A percentile compares a stretch with the other conserved stretches of the same genome.
Evolutionary conservation across 2,329 filamentous ascomycete species (phyloP).

Genomic region (Pleomassaria siparia): DNA sequence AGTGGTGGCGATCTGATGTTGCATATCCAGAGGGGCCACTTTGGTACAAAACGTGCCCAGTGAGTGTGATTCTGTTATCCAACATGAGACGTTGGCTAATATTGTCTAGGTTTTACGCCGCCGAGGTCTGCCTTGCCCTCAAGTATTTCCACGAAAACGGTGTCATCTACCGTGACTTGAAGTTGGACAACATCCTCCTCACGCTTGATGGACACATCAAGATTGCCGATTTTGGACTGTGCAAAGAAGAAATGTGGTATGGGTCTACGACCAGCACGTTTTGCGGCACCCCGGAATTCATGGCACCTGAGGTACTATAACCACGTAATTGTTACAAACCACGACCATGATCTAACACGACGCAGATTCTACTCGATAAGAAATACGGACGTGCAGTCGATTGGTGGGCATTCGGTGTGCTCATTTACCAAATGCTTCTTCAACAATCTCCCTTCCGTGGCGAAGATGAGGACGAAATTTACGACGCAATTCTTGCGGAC

Average conservation of each 20-base stretch:
- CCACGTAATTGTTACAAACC: neutral
- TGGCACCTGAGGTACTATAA: constrained; percentile 82
- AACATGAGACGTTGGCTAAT: constrained; percentile 19
- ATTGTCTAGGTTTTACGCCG: constrained; percentile 78
- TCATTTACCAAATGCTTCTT: constrained; percentile 99
- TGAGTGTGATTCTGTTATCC: constrained; percentile 52
- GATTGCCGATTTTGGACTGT: constrained; percentile 97
- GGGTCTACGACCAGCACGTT: constrained; percentile 96
- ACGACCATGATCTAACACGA: constrained; percentile 31
- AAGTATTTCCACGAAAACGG: constrained; percentile 99
- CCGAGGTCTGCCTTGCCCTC: constrained; percentile 92
- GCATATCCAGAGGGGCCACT: constrained; percentile 96
- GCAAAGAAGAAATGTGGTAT: constrained; percentile 99
- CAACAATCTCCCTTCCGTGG: constrained; percentile 98
- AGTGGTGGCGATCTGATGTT: constrained; percentile 98
- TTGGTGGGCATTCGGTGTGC: constrained; percentile 99
- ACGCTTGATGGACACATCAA: constrained; percentile 97
- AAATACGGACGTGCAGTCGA: constrained; percentile 97
- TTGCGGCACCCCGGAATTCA: constrained; percentile 99
- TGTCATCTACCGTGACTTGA: constrained; percentile 88
- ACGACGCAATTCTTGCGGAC: constrained; percentile 96
- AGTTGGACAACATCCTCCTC: constrained; percentile 86
- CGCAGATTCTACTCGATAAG: constrained; percentile 90
- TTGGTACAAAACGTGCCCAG: constrained; percentile 94
- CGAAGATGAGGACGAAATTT: constrained; percentile 98